phyloP scores from a whole-genome alignment of 2,329 filamentous ascomycete genomes.

The Penicillium sp. region DNA sequence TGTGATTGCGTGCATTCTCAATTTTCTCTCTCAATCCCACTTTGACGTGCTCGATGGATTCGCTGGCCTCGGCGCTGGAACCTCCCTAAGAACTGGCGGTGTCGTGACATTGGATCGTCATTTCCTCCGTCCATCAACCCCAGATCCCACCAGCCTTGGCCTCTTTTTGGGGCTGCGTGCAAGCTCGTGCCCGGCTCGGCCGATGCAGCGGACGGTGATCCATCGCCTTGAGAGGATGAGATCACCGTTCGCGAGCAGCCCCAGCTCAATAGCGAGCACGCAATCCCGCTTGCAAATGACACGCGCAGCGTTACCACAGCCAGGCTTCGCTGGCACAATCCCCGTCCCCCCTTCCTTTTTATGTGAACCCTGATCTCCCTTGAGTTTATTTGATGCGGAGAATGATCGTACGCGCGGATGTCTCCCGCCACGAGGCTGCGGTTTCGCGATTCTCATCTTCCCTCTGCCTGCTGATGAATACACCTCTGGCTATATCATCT shows the following conservation, averaged over 20 bases:
- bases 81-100: not conserved
- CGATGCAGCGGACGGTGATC: slow-evolving; percentile 1
- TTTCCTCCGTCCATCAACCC: slow-evolving; percentile 1
- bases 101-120: slow-evolving; percentile 2
- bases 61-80: not conserved
- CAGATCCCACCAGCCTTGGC: not conserved
- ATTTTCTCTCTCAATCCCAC: not conserved
- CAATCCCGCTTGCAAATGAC: slow-evolving; percentile 37
- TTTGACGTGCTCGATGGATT: not conserved
- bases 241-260: slow-evolving; percentile 15
- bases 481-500: slow-evolving; percentile 1
- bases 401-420: slow-evolving; percentile 18
- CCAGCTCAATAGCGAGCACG: slow-evolving; percentile 32
- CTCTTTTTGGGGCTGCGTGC: slow-evolving; percentile 2
- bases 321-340: slow-evolving; percentile 15
- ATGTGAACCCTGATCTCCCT: slow-evolving; percentile 14
- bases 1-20: not conserved
- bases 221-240: slow-evolving; percentile 13
- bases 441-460: slow-evolving; percentile 3
- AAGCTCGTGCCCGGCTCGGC: not conserved
- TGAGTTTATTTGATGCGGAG: slow-evolving; percentile 12
- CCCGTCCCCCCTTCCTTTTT: slow-evolving; percentile 1
- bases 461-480: slow-evolving; percentile 4
- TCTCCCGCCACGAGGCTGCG: slow-evolving; percentile 13
- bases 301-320: slow-evolving; percentile 27